Base-by-base conservation (phyloP, 306 rosid genomes). In the Acacia acuminata region DNA sequence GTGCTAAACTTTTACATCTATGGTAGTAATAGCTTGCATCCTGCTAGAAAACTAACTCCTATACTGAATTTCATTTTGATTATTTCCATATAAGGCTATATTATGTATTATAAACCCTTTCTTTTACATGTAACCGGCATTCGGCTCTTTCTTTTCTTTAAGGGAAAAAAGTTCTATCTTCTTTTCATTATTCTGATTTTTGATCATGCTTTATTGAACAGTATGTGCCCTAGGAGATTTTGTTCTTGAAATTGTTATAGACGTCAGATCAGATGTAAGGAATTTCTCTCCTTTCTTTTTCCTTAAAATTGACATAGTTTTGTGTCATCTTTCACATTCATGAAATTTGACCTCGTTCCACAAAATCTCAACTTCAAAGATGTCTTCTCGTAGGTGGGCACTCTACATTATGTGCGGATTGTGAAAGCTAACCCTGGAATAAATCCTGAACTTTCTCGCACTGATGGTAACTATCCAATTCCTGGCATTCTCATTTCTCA, bases 161-260 rank as follows among this genome's bases (percentile, higher is more conserved):
- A 19, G 65, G 47, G 11, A 3, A 47, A 16, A 42, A 42, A 42
- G 22, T 81, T n/a, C 51, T 24, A 12, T 61, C 16, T 25, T 61
- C 16, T 61, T 25, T 61, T 61, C 8, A 43, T 48, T 69, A 14
- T 30, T 30, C 40, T 65, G 22, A 32, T 65, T 32, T 30, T 65
- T 47, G 79, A 72, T 76, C 61, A 17, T 73, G 55, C 34, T 83
- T 56, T 81, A 44, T 72, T 84, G 11, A 83, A 48, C 92, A 94
- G 99, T 96, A 96, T 85, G 98, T 92, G 78, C 96, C 99, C 73
- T 89, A 53, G 97, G 79, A 87, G 99, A 96, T 89, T 90, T 93
- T 44, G 88, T 96, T 32, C 92, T 96, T 75, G 99, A 98, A 82
- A 92, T 96, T 70, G 91, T 96, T 79, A 90, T 89, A 42, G 98